Evolutionary conservation across 2,329 filamentous ascomycete genomes (phyloP).

Genomic region (Lasiodiplodia gonubiensis): DNA sequence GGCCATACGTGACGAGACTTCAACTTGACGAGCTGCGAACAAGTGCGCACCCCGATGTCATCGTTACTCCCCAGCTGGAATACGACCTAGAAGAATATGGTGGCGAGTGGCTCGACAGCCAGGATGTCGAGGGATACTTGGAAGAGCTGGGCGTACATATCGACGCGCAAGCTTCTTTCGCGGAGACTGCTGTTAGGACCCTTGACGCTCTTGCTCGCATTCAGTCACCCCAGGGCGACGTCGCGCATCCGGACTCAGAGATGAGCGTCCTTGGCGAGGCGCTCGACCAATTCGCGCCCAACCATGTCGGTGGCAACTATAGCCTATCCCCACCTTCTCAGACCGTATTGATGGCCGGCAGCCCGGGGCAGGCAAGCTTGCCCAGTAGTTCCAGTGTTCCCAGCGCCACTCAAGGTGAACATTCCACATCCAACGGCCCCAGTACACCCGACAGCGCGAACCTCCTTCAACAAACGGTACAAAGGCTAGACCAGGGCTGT

Average conservation of each 20-base stretch:
- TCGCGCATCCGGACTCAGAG: constrained; percentile 22
- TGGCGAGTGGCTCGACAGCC: constrained; percentile 76
- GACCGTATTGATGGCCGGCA: background rate
- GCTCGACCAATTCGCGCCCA: constrained; percentile 26
- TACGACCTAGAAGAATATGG: constrained; percentile 68
- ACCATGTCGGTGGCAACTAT: background rate
- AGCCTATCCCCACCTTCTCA: constrained; percentile 7
- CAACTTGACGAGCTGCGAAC: constrained; percentile 10
- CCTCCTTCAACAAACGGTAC: constrained; percentile 1
- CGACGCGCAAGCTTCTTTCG: constrained; percentile 64
- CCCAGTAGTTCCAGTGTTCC: constrained; percentile 1
- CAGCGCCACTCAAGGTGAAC: background rate
- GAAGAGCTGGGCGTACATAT: constrained; percentile 67
- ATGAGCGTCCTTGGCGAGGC: constrained; percentile 17
- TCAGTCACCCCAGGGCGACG: background rate
- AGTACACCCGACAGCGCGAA: constrained; percentile 10
- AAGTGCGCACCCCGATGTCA: background rate
- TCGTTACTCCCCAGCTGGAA: constrained; percentile 35
- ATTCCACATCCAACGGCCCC: background rate
- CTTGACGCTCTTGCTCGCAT: constrained; percentile 47
- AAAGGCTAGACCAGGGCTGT: background rate
- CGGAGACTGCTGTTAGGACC: constrained; percentile 54
- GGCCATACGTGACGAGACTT: constrained; percentile 31
- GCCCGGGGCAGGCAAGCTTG: constrained; percentile 8
- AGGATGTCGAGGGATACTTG: constrained; percentile 79